Conservation (phyloP, 2,329 filamentous ascomycete species). For the Neocatenulostroma microsporum region DNA sequence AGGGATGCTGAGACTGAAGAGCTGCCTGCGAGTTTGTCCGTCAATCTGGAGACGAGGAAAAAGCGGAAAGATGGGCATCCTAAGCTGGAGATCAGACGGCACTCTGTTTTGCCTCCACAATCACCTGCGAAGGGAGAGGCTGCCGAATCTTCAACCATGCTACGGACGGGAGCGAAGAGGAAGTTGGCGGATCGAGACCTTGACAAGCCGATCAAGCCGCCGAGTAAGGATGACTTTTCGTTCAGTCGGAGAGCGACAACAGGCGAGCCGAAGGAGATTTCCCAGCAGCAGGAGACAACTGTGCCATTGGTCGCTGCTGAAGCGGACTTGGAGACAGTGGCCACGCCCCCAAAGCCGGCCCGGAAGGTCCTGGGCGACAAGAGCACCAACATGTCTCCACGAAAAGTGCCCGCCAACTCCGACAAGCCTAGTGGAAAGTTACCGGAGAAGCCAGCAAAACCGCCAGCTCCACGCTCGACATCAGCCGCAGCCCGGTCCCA, state of each 20-base stretch:
- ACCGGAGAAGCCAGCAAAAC: conserved; percentile 13
- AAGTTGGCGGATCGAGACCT: conserved; percentile 50
- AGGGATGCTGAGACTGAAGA: conserved; percentile 28
- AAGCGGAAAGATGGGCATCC: conserved; percentile 46
- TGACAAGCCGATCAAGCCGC: conserved; percentile 31
- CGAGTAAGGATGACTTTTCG: conserved; percentile 37
- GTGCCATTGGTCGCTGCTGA: background rate
- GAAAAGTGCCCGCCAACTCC: conserved; percentile 13
- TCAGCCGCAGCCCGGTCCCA: conserved; percentile 5
- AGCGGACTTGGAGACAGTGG: conserved; percentile 1
- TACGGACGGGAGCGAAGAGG: conserved; percentile 48
- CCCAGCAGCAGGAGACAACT: conserved; percentile 6
- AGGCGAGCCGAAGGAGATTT: conserved; percentile 6
- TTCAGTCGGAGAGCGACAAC: conserved; percentile 35
- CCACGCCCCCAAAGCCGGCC: conserved; percentile 11
- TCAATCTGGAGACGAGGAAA: conserved; percentile 46
- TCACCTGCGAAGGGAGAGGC: conserved; percentile 32
- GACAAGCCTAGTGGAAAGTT: conserved; percentile 12
- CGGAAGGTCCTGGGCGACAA: conserved; percentile 37
- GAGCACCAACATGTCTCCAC: conserved; percentile 31
- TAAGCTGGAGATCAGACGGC: conserved; percentile 35
- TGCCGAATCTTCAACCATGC: conserved; percentile 23
- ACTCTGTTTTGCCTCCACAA: conserved; percentile 37
- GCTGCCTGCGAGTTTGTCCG: conserved; percentile 32
- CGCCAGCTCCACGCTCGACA: conserved; percentile 14